Base-by-base conservation (phyloP, 108 stramenopile genomes). In the Pseudonitzschia multiseries region DNA sequence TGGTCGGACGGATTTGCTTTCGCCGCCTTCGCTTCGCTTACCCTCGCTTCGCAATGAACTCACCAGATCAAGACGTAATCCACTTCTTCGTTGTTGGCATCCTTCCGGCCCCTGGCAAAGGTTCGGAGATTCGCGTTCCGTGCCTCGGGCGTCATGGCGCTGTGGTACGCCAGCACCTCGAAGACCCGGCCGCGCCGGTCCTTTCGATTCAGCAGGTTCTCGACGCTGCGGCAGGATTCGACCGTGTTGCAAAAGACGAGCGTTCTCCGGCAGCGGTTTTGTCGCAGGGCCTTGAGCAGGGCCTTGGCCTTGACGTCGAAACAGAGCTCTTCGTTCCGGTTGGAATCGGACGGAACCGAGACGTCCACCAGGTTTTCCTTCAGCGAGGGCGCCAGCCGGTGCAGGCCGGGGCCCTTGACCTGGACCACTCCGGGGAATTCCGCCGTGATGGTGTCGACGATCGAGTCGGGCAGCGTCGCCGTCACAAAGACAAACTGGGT, bases 211-310 rank as follows among this genome's bases (percentile, higher is more conserved):
- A 98, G 79, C 13, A 86, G 70, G 69, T 98, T 98, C 81, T 98
- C 98, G 29, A 97, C 96, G 50, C 73, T 70, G 1, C 96, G 92
- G 72, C 96, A 97, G 18, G 79, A 85, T 69, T 97, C 94, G 41
- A 98, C 95, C 10, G 98, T 97, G 88, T 98, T 98, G 81, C 98
- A 98, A 79, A 98, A 98, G 46, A 98, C 79, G 26, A 98, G 79
- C 4, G 98, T 96, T 53, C 94, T 85, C n/a, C 81, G 71, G 57
- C 88, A 91, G 26, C 89, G 79, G 28, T 79, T 81, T 20, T 80
- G 70, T 9, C 90, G 77, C 26, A 97, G 74, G 1, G 92, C 83
- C 72, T 89, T 83, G 56, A 92, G 69, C 77, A 98, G 73, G 51
- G 94, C 86, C 33, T 91, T 87, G 9, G 84, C 81, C 78, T 98